A percentile compares a stretch with the other conserved stretches of the same genome.
Conservation (phyloP, 306 rosid genomes). For the Rubus parviflorus region DNA sequence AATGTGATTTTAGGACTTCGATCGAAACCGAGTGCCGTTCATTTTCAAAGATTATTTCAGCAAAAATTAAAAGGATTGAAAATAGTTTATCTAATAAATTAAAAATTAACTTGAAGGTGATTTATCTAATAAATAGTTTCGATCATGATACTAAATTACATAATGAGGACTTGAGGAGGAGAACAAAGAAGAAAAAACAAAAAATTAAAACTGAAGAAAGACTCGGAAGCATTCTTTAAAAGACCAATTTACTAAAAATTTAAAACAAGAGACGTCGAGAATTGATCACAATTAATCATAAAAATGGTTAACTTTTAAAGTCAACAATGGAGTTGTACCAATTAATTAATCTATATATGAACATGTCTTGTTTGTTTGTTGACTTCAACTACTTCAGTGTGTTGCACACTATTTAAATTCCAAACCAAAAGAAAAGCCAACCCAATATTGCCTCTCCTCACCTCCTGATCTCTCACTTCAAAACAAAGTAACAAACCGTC, state of each 20-base stretch:
- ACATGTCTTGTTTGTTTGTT: constrained; percentile 1
- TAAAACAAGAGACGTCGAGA: not conserved
- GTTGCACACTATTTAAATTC: constrained; percentile 13
- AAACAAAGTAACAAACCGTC: not conserved
- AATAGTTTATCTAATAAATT: too few relatives aligned
- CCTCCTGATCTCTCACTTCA: constrained; percentile 4
- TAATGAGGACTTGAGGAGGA: not conserved
- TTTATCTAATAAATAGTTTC: too few relatives aligned
- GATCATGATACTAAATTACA: not conserved
- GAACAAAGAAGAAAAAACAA: not conserved
- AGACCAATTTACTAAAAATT: not conserved
- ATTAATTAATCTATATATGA: not conserved
- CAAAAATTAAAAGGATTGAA: too few relatives aligned
- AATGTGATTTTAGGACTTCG: not conserved
- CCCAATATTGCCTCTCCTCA: not conserved
- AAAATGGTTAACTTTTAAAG: not conserved
- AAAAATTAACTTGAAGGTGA: not conserved
- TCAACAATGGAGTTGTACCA: constrained; percentile 8
- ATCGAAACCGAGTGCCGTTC: not conserved
- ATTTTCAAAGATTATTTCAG: too few relatives aligned
- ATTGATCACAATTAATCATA: not conserved
- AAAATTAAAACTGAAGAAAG: not conserved
- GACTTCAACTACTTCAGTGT: constrained; percentile 11
- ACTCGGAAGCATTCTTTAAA: not conserved
- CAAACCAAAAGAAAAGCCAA: not conserved